A percentile compares a stretch with the other conserved stretches of the same genome.
These are phyloP conservation scores for Linum usitatissimum DNA, from an alignment of 345 rosid genomes.

Conservation along the genomic window DNA sequence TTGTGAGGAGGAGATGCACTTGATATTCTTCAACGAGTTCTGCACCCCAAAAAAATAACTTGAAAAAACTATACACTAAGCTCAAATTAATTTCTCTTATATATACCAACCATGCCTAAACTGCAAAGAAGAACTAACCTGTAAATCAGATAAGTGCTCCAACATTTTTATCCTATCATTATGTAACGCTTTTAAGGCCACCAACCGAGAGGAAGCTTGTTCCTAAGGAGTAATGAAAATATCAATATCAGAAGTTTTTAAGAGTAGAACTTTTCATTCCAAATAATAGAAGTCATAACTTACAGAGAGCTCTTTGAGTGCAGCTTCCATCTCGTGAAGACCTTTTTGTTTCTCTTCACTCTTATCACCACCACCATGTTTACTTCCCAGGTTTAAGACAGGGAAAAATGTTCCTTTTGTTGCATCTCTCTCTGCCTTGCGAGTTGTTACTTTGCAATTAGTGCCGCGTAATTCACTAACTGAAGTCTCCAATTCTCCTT, in stretches of 20 bases:
- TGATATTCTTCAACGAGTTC: slow-evolving; percentile 61
- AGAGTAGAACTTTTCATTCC: slow-evolving; percentile 10
- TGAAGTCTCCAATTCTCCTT: slow-evolving; percentile 67
- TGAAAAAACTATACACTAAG: slow-evolving; percentile 10
- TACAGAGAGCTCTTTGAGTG: slow-evolving; percentile 62
- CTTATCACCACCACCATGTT: slow-evolving; percentile 48
- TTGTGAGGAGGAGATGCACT: slow-evolving; percentile 58
- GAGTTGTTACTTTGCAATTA: slow-evolving; percentile 51
- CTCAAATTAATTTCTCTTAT: background rate
- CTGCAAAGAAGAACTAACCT: slow-evolving; percentile 32
- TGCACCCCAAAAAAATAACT: slow-evolving; percentile 27
- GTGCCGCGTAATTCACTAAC: slow-evolving; percentile 54
- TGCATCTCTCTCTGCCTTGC: slow-evolving; percentile 79
- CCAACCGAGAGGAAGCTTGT: slow-evolving; percentile 51
- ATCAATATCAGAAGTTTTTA: slow-evolving; percentile 13
- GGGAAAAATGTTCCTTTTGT: slow-evolving; percentile 67
- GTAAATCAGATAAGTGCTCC: slow-evolving; percentile 43
- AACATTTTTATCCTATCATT: slow-evolving; percentile 66
- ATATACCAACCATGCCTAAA: background rate
- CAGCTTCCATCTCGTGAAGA: slow-evolving; percentile 61
- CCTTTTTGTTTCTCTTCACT: slow-evolving; percentile 63
- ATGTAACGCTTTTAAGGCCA: slow-evolving; percentile 60
- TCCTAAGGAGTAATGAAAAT: slow-evolving; percentile 31
- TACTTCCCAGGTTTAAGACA: slow-evolving; percentile 51
- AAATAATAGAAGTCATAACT: slow-evolving; percentile 12